Conservation (phyloP, 2,329 filamentous ascomycete species). For the Rasamsonia emersonii region DNA sequence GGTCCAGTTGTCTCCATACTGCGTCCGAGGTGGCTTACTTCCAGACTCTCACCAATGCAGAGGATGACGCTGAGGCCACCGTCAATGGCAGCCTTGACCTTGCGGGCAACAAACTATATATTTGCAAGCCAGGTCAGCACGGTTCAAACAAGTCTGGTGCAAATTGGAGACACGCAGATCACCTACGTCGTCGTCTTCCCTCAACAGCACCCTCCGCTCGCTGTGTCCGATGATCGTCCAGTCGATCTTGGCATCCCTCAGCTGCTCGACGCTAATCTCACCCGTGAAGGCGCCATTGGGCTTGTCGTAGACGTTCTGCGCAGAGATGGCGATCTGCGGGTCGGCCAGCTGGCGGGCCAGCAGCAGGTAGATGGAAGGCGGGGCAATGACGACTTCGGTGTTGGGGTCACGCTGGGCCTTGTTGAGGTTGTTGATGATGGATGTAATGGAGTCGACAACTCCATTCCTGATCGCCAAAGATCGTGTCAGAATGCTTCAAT, state of each 20-base stretch:
- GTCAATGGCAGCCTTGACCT: slow-evolving; percentile 88
- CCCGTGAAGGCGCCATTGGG: slow-evolving; percentile 95
- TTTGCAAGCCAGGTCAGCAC: neutral
- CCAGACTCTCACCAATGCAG: slow-evolving; percentile 92
- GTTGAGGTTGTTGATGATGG: slow-evolving; percentile 86
- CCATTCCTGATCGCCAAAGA: slow-evolving; percentile 98
- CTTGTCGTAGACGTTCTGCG: slow-evolving; percentile 97
- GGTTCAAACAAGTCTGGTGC: slow-evolving; percentile 1
- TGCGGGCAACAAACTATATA: slow-evolving; percentile 65
- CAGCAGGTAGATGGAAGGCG: slow-evolving; percentile 82
- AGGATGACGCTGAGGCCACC: slow-evolving; percentile 85
- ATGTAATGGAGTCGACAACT: slow-evolving; percentile 76
- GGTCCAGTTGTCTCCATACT: neutral
- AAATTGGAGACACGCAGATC: neutral
- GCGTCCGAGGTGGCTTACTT: slow-evolving; percentile 36
- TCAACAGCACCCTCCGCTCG: slow-evolving; percentile 82
- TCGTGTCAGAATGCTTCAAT: too few relatives aligned
- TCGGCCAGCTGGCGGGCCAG: slow-evolving; percentile 72
- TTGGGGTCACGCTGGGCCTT: slow-evolving; percentile 56
- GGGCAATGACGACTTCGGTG: slow-evolving; percentile 87
- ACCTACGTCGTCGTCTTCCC: slow-evolving; percentile 65
- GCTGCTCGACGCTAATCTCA: slow-evolving; percentile 86
- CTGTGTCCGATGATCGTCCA: slow-evolving; percentile 94
- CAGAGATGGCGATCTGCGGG: slow-evolving; percentile 70
- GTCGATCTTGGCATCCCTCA: slow-evolving; percentile 77